Evolutionary conservation across 202 grass and related monocot genomes (phyloP), one percentile per base, ranked within the genome.

Genomic region (Carex sylvatica): DNA sequence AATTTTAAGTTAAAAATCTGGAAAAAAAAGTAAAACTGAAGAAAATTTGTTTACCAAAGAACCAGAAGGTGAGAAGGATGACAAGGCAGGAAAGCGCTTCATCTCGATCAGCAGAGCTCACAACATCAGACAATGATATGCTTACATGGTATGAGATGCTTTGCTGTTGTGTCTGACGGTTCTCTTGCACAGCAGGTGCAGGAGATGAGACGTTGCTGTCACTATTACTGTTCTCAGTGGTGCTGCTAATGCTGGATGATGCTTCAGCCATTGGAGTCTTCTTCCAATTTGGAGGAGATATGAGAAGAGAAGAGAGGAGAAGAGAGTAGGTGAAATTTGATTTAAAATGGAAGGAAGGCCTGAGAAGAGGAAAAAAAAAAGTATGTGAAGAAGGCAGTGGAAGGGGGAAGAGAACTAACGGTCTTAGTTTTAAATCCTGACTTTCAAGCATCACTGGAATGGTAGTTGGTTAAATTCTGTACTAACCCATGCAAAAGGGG

Each of bases 1-100:
- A 68, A 33, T 4, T 75, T 54, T 53, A 54, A 35, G 64, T 2
- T 30, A 62, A 55, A 65, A 16, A 54, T 49, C n/a, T 9, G 14
- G n/a, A 70, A 64, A 80, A 78, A 38, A 38, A 6, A 44, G 7
- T 36, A 44, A 77, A 44, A 22, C 12, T 8, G 36, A 56, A 76
- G 24, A 58, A 51, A 64, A 80, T 5, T 49, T 18, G 47, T 20
- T 74, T 31, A 96, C 93, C 91, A 11, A 97, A 74, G 22, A 87
- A 69, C 28, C 84, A 88, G 70, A 91, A 85, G 4, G 85, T 59
- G 82, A 91, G 82, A 40, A 91, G 49, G 40, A 83, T 74, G 84
- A 88, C 83, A 38, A 83, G 81, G 87, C 87, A 87, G 61, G 87
- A 71, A 67, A 78, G 67, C 12, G 87, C 80, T 12, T 90, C 80